phyloP scores from a whole-genome alignment of 2,329 filamentous ascomycete genomes.

The Neonectria coccinea region DNA sequence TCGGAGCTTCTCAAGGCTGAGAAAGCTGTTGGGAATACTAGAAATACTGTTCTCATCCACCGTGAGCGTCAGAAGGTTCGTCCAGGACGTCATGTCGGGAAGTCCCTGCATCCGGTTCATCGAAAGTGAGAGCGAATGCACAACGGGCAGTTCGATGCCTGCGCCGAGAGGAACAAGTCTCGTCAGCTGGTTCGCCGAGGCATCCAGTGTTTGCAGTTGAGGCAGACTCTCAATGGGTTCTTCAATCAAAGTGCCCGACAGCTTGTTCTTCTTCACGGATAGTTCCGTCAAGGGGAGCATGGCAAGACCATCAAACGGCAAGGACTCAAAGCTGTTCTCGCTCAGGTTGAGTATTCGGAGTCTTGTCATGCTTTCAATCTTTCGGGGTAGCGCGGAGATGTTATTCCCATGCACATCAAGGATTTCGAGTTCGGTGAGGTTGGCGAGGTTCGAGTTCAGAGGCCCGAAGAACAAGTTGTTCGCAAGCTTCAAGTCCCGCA shows the following conservation, averaged over 20 bases:
- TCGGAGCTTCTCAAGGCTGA: constrained; percentile 73
- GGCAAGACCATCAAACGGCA: constrained; percentile 78
- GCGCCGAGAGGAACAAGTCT: constrained; percentile 60
- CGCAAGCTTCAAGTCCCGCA: constrained; percentile 85
- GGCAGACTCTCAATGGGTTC: constrained; percentile 68
- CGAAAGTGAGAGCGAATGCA: constrained; percentile 81
- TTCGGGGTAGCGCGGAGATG: constrained; percentile 76
- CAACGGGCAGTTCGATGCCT: constrained; percentile 72
- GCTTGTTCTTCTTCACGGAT: constrained; percentile 79
- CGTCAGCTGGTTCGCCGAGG: constrained; percentile 80
- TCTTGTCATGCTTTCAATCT: constrained; percentile 73
- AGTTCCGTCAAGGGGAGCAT: constrained; percentile 79
- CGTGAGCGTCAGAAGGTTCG: constrained; percentile 76
- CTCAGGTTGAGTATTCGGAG: constrained; percentile 83
- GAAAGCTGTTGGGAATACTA: constrained; percentile 81
- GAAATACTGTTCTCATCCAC: constrained; percentile 86
- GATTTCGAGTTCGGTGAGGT: constrained; percentile 77
- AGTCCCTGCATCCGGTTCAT: constrained; percentile 81
- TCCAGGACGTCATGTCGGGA: constrained; percentile 81
- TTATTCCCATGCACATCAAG: constrained; percentile 87
- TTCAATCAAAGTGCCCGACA: constrained; percentile 78
- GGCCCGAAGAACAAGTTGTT: constrained; percentile 80
- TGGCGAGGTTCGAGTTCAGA: constrained; percentile 72
- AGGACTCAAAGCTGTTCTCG: constrained; percentile 78
- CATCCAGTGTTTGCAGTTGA: constrained; percentile 79